These are phyloP conservation scores for Naematelia aurantialba DNA, from an alignment of 768 basidiomycete genomes.

Conservation along the genomic window DNA sequence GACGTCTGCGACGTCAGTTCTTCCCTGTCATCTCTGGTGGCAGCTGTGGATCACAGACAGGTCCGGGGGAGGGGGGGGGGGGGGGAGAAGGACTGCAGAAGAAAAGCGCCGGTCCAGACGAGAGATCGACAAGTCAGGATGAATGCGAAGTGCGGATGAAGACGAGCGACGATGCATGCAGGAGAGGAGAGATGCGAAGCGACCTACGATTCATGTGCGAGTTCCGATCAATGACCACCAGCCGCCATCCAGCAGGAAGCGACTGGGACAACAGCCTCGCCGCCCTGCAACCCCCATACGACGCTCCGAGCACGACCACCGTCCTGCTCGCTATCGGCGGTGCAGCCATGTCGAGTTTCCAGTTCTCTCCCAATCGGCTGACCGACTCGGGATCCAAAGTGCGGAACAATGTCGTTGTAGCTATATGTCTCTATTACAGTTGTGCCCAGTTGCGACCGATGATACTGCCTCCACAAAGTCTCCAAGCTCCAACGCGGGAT, in stretches of 20 bases:
- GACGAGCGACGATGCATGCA: too few species aligned
- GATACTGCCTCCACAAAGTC: too few species aligned
- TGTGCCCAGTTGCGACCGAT: too few species aligned
- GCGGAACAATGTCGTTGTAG: too few species aligned
- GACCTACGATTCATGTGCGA: conserved; percentile 47
- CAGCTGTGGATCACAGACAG: not conserved
- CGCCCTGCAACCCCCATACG: conserved; percentile 40
- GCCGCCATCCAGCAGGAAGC: conserved; percentile 38
- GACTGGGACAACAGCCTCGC: conserved; percentile 26
- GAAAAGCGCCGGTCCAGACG: too few species aligned
- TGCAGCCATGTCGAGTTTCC: not conserved
- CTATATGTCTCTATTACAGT: too few species aligned
- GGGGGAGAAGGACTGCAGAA: not conserved
- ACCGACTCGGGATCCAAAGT: too few species aligned
- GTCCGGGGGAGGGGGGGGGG: not conserved
- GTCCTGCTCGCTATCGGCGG: conserved; percentile 16
- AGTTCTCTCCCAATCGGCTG: not conserved
- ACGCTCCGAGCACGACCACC: conserved; percentile 41
- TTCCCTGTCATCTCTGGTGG: too few species aligned
- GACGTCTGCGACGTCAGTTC: conserved; percentile 30
- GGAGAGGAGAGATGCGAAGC: not conserved
- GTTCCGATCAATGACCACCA: conserved; percentile 46
- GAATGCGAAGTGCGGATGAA: too few species aligned
- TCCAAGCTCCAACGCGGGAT: too few species aligned
- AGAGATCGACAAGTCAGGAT: too few species aligned